Evolutionary conservation across 2,329 filamentous ascomycete species (phyloP).

Genomic region (Fusarium nisikadoi): DNA sequence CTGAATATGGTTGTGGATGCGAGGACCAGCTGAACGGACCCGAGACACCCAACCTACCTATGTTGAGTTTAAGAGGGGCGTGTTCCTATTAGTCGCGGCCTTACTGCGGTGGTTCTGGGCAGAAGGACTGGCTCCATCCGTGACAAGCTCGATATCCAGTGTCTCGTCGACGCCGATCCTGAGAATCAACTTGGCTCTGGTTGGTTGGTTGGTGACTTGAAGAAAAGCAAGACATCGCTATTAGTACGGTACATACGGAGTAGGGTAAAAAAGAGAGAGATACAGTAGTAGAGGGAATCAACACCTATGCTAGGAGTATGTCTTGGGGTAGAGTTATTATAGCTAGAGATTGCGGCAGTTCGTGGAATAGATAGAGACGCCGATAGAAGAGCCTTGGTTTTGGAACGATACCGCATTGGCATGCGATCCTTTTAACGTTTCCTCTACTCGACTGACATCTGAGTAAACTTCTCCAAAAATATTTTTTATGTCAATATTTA

Average conservation of each 20-base stretch:
- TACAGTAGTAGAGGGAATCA: background rate
- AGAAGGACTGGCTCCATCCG: constrained; percentile 31
- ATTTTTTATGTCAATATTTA: background rate
- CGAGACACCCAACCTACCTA: constrained; percentile 5
- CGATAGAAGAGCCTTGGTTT: constrained; percentile 1
- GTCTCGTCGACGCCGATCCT: constrained; percentile 48
- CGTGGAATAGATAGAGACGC: constrained; percentile 1
- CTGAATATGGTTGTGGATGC: constrained; percentile 28
- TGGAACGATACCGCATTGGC: constrained; percentile 6
- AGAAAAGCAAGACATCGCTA: constrained; percentile 18
- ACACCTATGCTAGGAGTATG: background rate
- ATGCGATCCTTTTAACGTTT: constrained; percentile 12
- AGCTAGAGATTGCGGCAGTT: constrained; percentile 6
- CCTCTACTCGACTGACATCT: background rate
- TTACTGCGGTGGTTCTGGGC: constrained; percentile 45
- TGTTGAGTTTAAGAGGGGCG: constrained; percentile 13
- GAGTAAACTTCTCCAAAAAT: background rate
- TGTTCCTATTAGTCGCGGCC: constrained; percentile 40
- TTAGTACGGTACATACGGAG: background rate
- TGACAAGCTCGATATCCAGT: constrained; percentile 40
- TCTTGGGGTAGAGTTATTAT: background rate
- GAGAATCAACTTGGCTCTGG: constrained; percentile 26
- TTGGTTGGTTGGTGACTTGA: constrained; percentile 36
- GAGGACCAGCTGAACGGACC: constrained; percentile 29
- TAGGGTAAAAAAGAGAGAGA: background rate